Percentiles rank a stretch among this genome's conserved stretches.
These are phyloP conservation scores for Amanita subjunquillea DNA, from an alignment of 768 basidiomycete genomes.

Conservation along the genomic window DNA sequence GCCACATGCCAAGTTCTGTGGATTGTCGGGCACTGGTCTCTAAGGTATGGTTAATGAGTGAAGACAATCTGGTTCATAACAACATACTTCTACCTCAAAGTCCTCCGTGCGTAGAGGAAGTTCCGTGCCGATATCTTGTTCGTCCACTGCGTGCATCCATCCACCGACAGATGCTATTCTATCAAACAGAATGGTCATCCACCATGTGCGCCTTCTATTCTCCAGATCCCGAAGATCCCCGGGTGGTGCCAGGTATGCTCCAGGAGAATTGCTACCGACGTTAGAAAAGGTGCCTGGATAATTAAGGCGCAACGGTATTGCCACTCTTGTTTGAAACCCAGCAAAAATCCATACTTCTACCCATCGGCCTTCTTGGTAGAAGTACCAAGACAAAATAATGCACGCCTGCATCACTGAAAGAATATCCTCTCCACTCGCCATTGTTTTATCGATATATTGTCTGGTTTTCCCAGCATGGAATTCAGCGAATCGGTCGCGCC, in stretches of 20 bases:
- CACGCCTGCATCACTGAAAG: slow-evolving; percentile 84
- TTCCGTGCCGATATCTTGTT: slow-evolving; percentile 78
- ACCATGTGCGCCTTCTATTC: slow-evolving; percentile 76
- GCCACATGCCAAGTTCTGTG: slow-evolving; percentile 56
- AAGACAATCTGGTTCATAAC: background rate
- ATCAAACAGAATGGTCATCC: slow-evolving; percentile 86
- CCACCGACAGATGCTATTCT: slow-evolving; percentile 74
- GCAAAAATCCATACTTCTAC: slow-evolving; percentile 91
- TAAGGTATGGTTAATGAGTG: slow-evolving; percentile 15
- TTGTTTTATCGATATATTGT: slow-evolving; percentile 78
- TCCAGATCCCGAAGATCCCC: slow-evolving; percentile 69
- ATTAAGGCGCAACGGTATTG: slow-evolving; percentile 73
- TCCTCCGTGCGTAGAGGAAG: slow-evolving; percentile 66
- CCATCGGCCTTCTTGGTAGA: slow-evolving; percentile 84
- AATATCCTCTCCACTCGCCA: slow-evolving; percentile 84
- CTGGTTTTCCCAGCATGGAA: slow-evolving; percentile 83
- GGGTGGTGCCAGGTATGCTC: slow-evolving; percentile 73
- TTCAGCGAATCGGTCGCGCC: slow-evolving; percentile 80
- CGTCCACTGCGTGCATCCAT: slow-evolving; percentile 81
- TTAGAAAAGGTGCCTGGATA: slow-evolving; percentile 77
- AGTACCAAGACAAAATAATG: slow-evolving; percentile 81
- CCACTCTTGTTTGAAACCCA: slow-evolving; percentile 74
- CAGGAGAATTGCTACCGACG: slow-evolving; percentile 56
- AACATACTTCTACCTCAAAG: slow-evolving; percentile 62
- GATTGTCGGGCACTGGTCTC: slow-evolving; percentile 57